Evolutionary conservation across 2,329 filamentous ascomycete genomes (phyloP).

Genomic region (Magnaporthiopsis poae): DNA sequence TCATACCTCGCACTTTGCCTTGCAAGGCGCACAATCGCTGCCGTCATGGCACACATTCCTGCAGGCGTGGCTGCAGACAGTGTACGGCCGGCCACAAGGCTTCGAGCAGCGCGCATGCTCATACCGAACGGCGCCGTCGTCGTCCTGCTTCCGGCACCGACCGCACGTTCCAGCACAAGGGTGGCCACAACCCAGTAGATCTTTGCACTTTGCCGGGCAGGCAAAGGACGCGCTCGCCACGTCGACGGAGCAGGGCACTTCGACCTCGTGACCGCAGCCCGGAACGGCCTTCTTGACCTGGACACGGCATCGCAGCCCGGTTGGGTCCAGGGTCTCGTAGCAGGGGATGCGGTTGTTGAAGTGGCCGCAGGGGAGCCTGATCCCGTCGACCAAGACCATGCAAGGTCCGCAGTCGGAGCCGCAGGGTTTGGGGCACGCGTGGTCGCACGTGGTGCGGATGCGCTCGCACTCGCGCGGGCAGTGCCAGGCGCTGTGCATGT

Average conservation of each 20-base stretch:
- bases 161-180: constrained; percentile 39
- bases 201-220: constrained; percentile 40
- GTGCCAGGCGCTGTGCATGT: constrained; percentile 35
- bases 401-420: constrained; percentile 34
- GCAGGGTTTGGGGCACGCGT: constrained; percentile 33
- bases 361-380: constrained; percentile 34
- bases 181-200: constrained; percentile 47
- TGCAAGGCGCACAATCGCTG: constrained; percentile 37
- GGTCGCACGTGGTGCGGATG: constrained; percentile 31
- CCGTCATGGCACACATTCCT: constrained; percentile 39
- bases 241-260: constrained; percentile 39
- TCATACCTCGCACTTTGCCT: constrained; percentile 44
- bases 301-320: constrained; percentile 37
- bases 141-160: constrained; percentile 32
- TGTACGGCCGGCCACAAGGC: constrained; percentile 39
- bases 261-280: constrained; percentile 44
- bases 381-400: constrained; percentile 19
- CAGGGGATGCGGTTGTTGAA: constrained; percentile 22
- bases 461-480: constrained; percentile 37
- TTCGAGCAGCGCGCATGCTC: constrained; percentile 40
- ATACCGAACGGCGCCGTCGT: constrained; percentile 19
- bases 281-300: constrained; percentile 38
- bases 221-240: constrained; percentile 29
- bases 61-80: constrained; percentile 37
- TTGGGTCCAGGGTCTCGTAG: constrained; percentile 33